Evolutionary conservation across 768 basidiomycete species (phyloP), one percentile per base, ranked within the genome.

Genomic region (Lactarius trivialis): DNA sequence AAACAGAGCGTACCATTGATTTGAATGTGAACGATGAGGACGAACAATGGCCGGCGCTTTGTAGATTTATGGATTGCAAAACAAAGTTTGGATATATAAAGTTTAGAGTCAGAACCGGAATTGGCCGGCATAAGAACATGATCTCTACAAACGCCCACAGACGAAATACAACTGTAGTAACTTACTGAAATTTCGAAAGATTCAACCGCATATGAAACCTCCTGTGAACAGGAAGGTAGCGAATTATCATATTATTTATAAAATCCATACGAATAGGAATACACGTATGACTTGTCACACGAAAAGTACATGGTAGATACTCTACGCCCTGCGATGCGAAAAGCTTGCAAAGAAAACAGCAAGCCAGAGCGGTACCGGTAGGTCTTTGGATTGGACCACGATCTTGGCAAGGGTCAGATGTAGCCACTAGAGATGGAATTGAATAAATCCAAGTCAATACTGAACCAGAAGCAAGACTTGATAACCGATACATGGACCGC

Each of bases 1-100:
- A 32, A 37, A 6, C 4, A 5, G 17, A n/a, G 60, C 64, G 66
- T 60, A 72, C 73, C 73, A 74, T 73, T 71, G 67, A 68, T n/a
- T n/a, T n/a, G n/a, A n/a, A n/a, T 48, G 64, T 60, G 70, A 60
- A 61, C 41, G 60, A 43, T 17, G 58, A 49, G 45, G 9, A 28
- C 52, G 15, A 39, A 51, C 30, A 19, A 32, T 54, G 34, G n/a
- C n/a, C n/a, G n/a, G n/a, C n/a, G n/a, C 19, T 32, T 39, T 33
- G 17, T 14, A 36, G 43, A 15, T n/a, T 37, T n/a, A 32, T 28
- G 55, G 30, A 49, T 5, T n/a, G 28, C 17, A n/a, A 55, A 60
- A 55, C 63, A 64, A 64, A 34, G 58, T 64, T 64, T 49, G 43
- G 19, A 24, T 0, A 56, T 55, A 60, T 26, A 64, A 64, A n/a